Conservation (phyloP, 306 rosid genomes). For the Lupinus albus region DNA sequence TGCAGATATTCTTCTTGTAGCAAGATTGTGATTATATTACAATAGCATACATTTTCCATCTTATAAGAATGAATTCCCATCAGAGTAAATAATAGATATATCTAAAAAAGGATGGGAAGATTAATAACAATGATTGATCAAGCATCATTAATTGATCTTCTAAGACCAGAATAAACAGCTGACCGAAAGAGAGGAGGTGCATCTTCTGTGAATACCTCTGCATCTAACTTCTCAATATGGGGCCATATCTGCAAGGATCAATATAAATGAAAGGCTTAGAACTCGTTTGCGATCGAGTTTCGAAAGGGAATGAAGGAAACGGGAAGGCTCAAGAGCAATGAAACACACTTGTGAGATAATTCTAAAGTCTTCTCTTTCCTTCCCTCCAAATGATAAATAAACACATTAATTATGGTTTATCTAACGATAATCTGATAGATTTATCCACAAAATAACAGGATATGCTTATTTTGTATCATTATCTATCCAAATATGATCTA, state of each 20-base stretch:
- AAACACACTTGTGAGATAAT: too few species aligned
- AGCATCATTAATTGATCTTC: constrained; percentile 51
- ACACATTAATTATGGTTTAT: too few species aligned
- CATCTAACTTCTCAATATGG: constrained; percentile 78
- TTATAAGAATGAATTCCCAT: background rate
- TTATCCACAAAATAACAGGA: too few species aligned
- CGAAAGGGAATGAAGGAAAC: too few species aligned
- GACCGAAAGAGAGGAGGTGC: constrained; percentile 67
- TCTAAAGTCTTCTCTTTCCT: too few species aligned
- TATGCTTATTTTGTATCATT: too few species aligned
- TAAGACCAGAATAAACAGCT: constrained; percentile 73
- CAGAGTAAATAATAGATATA: constrained; percentile 39
- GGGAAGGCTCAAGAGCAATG: too few species aligned
- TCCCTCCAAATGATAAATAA: too few species aligned
- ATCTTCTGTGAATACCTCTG: constrained; percentile 66
- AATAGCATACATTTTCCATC: constrained; percentile 31
- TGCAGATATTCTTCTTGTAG: constrained; percentile 21
- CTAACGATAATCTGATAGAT: too few species aligned
- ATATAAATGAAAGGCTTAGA: constrained; percentile 20
- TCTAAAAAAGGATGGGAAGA: background rate
- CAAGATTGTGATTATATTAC: constrained; percentile 37
- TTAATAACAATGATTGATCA: constrained; percentile 38
- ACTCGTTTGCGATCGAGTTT: too few species aligned
- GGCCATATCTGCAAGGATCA: constrained; percentile 81
- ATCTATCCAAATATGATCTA: too few species aligned